These are phyloP conservation scores for Fusarium denticulatum DNA, from an alignment of 2,329 filamentous ascomycete species.

Conservation along the genomic window DNA sequence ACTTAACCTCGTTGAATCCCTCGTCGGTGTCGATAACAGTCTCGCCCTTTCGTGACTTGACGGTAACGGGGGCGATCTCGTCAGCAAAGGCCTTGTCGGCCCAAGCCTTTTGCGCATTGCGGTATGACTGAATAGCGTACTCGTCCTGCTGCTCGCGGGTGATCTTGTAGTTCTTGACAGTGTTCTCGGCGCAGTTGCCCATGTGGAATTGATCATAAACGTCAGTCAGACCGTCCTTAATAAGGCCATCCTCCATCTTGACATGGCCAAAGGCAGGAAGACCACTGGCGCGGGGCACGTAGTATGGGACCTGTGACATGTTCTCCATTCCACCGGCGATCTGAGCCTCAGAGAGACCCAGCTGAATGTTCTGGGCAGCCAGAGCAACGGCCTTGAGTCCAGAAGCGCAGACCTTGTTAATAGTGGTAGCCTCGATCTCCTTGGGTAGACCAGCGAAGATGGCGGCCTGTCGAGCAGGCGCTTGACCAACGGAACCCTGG, in stretches of 20 bases:
- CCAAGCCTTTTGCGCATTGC: slow-evolving; percentile 91
- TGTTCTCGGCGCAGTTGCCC: slow-evolving; percentile 96
- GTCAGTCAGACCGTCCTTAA: slow-evolving; percentile 95
- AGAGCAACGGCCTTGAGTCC: slow-evolving; percentile 92
- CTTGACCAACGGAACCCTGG: slow-evolving; percentile 83
- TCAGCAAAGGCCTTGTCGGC: slow-evolving; percentile 83
- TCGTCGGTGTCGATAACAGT: slow-evolving; percentile 84
- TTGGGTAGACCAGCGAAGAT: slow-evolving; percentile 87
- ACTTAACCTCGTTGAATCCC: slow-evolving; percentile 85
- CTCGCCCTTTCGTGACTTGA: slow-evolving; percentile 86
- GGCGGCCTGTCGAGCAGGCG: slow-evolving; percentile 88
- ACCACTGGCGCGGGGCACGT: slow-evolving; percentile 82
- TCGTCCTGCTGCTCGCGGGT: slow-evolving; percentile 88
- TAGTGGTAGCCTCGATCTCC: slow-evolving; percentile 86
- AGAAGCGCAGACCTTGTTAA: slow-evolving; percentile 98
- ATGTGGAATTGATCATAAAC: slow-evolving; percentile 98
- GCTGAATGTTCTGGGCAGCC: slow-evolving; percentile 92
- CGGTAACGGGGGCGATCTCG: slow-evolving; percentile 88
- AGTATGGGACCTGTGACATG: slow-evolving; percentile 95
- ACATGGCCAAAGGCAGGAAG: slow-evolving; percentile 88
- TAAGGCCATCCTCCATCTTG: slow-evolving; percentile 88
- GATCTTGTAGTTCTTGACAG: slow-evolving; percentile 86
- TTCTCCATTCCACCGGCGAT: slow-evolving; percentile 98
- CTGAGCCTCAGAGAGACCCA: slow-evolving; percentile 87
- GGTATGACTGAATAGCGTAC: slow-evolving; percentile 89